A percentile compares a stretch with the other conserved stretches of the same genome.
Evolutionary conservation across 495 filamentous ascomycete species (phyloP).

Genomic region (Rusavskia elegans): DNA sequence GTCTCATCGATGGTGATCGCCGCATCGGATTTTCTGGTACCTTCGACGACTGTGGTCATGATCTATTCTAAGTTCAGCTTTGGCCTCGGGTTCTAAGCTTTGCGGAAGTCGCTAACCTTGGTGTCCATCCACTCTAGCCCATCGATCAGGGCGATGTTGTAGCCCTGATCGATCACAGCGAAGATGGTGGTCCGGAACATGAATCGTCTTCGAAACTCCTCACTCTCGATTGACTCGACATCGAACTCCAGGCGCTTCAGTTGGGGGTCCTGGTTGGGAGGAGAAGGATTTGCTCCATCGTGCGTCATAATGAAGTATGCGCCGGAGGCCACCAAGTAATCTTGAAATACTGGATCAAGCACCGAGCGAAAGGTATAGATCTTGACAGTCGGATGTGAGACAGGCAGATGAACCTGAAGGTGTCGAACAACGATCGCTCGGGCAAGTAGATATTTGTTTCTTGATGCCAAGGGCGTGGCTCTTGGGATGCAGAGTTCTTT

Average conservation of each 20-base stretch:
- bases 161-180: constrained; percentile 28
- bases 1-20: background rate
- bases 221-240: constrained; percentile 2
- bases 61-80: constrained; percentile 6
- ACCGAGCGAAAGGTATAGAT: constrained; percentile 31
- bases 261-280: background rate
- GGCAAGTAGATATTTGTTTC: constrained; percentile 41
- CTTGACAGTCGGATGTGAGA: constrained; percentile 17
- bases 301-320: constrained; percentile 58
- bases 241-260: constrained; percentile 5
- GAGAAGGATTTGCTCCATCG: constrained; percentile 29
- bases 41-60: constrained; percentile 35
- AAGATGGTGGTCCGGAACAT: constrained; percentile 31
- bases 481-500: constrained; percentile 29
- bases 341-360: constrained; percentile 27
- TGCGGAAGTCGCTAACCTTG: constrained; percentile 26
- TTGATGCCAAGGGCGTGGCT: background rate
- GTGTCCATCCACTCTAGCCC: constrained; percentile 42
- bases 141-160: constrained; percentile 45
- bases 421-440: constrained; percentile 48
- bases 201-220: constrained; percentile 12
- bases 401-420: constrained; percentile 24
- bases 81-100: background rate
- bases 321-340: constrained; percentile 33
- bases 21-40: background rate